Evolutionary conservation across 768 basidiomycete species (phyloP).

Genomic region (Chalciporus pseudorubinellus): DNA sequence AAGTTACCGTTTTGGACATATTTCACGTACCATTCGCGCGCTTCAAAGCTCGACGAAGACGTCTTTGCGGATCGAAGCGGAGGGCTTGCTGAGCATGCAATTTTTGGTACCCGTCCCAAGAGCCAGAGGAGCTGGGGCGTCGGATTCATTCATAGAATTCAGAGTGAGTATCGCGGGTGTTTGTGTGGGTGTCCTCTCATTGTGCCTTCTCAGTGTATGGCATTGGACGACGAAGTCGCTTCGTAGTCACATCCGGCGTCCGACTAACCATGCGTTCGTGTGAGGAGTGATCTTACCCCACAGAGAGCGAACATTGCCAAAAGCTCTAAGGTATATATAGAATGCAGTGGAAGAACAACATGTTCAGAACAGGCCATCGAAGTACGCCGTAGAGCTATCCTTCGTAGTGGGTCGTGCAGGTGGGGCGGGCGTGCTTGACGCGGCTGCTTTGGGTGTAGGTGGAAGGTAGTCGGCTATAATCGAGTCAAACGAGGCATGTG

Average conservation of each 20-base stretch:
- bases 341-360: neutral
- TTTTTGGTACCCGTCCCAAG: constrained; percentile 73
- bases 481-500: constrained; percentile 63
- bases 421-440: constrained; percentile 2
- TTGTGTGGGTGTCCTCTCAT: constrained; percentile 9
- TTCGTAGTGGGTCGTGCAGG: constrained; percentile 16
- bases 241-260: neutral
- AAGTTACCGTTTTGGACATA: constrained; percentile 84
- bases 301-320: neutral
- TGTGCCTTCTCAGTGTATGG: constrained; percentile 22
- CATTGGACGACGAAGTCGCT: constrained; percentile 31
- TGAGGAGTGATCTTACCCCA: neutral
- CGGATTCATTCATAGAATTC: constrained; percentile 83
- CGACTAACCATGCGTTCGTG: neutral
- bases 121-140: constrained; percentile 36
- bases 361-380: constrained; percentile 41
- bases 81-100: constrained; percentile 83
- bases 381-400: constrained; percentile 35
- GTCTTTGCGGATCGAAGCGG: constrained; percentile 79
- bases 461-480: constrained; percentile 74
- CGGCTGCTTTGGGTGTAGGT: constrained; percentile 24
- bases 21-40: constrained; percentile 68
- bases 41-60: constrained; percentile 84
- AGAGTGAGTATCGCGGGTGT: constrained; percentile 50
- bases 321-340: constrained; percentile 22